Evolutionary conservation across 805 yeast genomes (phyloP).

Genomic region (Maudiozyma serrabonitensis): DNA sequence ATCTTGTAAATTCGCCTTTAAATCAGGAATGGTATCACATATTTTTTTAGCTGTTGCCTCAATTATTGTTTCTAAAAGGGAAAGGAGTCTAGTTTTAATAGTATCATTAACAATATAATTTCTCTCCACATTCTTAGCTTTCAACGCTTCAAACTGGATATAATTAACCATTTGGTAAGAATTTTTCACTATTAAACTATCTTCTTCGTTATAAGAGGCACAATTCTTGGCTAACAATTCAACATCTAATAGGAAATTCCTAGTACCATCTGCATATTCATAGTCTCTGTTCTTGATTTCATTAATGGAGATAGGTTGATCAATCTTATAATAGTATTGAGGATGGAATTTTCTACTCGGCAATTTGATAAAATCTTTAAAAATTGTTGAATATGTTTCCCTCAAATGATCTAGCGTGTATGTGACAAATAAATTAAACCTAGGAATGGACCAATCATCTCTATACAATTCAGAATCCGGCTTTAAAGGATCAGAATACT

Average conservation of each 20-base stretch:
- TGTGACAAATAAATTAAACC: constrained; percentile 23
- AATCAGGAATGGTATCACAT: not conserved
- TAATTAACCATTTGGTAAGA: constrained; percentile 47
- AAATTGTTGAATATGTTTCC: constrained; percentile 22
- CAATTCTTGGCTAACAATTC: constrained; percentile 65
- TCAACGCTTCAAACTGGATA: constrained; percentile 42
- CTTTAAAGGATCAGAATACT: constrained; percentile 21
- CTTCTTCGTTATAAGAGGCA: constrained; percentile 56
- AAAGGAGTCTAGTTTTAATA: constrained; percentile 15
- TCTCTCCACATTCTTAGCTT: constrained; percentile 28
- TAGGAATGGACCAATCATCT: constrained; percentile 27
- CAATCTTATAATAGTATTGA: constrained; percentile 62
- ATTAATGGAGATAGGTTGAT: constrained; percentile 56
- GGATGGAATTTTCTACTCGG: constrained; percentile 72
- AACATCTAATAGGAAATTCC: constrained; percentile 49
- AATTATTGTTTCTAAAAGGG: constrained; percentile 18
- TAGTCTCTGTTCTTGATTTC: constrained; percentile 45
- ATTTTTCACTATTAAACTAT: constrained; percentile 56
- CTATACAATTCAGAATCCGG: constrained; percentile 25
- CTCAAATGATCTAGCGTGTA: constrained; percentile 23
- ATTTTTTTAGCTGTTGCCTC: constrained; percentile 22
- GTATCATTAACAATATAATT: constrained; percentile 23
- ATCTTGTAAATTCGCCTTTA: constrained; percentile 1
- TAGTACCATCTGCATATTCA: constrained; percentile 20
- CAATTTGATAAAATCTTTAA: constrained; percentile 52